Evolutionary conservation across 306 rosid genomes (phyloP).

Genomic region (Cucurbita argyrosperma): DNA sequence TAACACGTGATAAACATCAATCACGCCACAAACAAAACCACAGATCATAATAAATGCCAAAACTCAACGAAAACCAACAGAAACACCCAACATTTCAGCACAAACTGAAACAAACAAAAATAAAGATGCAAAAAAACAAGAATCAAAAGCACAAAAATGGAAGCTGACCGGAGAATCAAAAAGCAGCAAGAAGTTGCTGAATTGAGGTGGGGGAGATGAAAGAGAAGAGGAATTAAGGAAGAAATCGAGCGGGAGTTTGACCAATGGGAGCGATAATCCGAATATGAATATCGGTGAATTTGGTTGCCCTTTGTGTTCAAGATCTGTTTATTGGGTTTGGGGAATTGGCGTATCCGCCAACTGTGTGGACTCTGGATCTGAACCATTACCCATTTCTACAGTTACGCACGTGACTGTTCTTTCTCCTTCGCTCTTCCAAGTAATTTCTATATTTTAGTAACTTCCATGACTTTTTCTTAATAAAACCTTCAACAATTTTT

Average conservation of each 20-base stretch:
- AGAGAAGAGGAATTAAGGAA: neutral
- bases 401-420: neutral
- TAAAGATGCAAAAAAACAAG: neutral
- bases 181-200: neutral
- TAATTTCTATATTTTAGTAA: neutral
- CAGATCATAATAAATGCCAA: neutral
- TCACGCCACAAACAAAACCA: neutral
- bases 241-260: neutral
- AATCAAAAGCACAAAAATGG: neutral
- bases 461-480: no score
- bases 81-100: neutral
- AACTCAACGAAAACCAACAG: neutral
- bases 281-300: neutral
- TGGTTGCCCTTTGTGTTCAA: neutral
- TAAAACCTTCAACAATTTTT: no score
- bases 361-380: constrained; percentile 2
- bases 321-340: neutral
- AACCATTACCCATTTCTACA: neutral
- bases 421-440: neutral
- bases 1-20: neutral
- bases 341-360: neutral
- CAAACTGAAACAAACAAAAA: neutral
- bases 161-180: neutral
- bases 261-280: neutral
- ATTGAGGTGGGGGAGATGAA: neutral